A percentile compares a stretch with the other conserved stretches of the same genome.
phyloP scores from a whole-genome alignment of 768 basidiomycete genomes.

The Tricholoma bakamatsutake region DNA sequence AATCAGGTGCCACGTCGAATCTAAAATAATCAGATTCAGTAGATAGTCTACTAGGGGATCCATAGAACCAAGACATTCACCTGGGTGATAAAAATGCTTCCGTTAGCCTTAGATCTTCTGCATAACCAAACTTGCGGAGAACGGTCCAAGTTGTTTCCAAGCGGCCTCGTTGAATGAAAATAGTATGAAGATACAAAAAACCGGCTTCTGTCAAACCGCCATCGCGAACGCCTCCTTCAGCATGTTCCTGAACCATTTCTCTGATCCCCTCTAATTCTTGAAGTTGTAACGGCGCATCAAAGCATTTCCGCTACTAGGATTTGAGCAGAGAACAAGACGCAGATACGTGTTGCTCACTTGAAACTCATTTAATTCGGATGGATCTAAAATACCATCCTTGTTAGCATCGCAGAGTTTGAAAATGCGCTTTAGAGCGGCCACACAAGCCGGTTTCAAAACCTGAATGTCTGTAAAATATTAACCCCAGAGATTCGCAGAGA shows the following conservation, averaged over 20 bases:
- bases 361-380: conserved; percentile 92
- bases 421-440: conserved; percentile 83
- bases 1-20: conserved; percentile 90
- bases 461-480: conserved; percentile 24
- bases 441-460: conserved; percentile 90
- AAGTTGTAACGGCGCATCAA: conserved; percentile 84
- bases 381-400: conserved; percentile 89
- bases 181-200: conserved; percentile 91
- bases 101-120: conserved; percentile 84
- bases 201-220: conserved; percentile 88
- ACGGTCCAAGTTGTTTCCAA: conserved; percentile 99
- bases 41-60: conserved; percentile 2
- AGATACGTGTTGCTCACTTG: conserved; percentile 53
- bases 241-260: conserved; percentile 81
- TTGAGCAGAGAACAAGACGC: not conserved
- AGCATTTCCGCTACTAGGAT: conserved; percentile 78
- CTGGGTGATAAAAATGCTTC: conserved; percentile 87
- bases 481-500: not conserved
- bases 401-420: conserved; percentile 95
- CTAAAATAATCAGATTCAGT: conserved; percentile 31
- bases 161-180: conserved; percentile 92
- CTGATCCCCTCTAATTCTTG: conserved; percentile 97
- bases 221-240: conserved; percentile 66
- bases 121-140: conserved; percentile 91
- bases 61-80: conserved; percentile 38